Evolutionary conservation across 176 grass and related monocot genomes (phyloP), one percentile per base, ranked within the genome.

Genomic region (Cocos nucifera): DNA sequence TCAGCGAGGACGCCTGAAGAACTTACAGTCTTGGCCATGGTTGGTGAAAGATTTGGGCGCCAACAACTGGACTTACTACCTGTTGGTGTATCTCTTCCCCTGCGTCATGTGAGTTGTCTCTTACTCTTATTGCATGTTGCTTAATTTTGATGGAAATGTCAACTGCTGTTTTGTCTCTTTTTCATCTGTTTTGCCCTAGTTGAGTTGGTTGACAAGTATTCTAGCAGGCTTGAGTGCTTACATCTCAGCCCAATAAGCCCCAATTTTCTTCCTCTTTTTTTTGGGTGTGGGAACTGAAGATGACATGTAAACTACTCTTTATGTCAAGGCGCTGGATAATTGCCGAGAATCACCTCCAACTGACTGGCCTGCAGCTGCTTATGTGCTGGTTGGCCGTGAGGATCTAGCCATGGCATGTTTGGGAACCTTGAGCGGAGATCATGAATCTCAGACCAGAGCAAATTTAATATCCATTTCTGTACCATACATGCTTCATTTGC

Each of bases 401-500:
- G 91, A 96, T 63, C 74, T 96, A 54, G 83, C 86, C 69, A 77
- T 58, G 48, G 25, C 86, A 69, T 90, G 78, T 64, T 69, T 81
- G 66, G 63, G 86, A 58, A 78, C 70, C 50, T 30, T 61, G 56
- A 83, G 72, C 65, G 84, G 81, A 74, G 82, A 89, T 22, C 73
- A 76, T 28, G 67, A 67, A 69, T 76, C 76, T 72, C 74, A 83
- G 75, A 82, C 63, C 65, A 79, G 73, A 56, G 58, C 72, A 72
- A 79, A 82, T 87, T 73, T 87, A 74, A 66, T 77, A 58, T 84
- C 86, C 51, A 87, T 90, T 64, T 85, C 91, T 58, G 91, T 82
- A 63, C 91, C 91, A 69, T 90, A 96, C 82, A 96, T 87, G 83
- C 80, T 96, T 61, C 91, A 96, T 77, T 77, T 96, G 62, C 86